Evolutionary conservation across 345 rosid genomes (phyloP), one percentile per base, ranked within the genome.

Genomic region (Arabis alpina): DNA sequence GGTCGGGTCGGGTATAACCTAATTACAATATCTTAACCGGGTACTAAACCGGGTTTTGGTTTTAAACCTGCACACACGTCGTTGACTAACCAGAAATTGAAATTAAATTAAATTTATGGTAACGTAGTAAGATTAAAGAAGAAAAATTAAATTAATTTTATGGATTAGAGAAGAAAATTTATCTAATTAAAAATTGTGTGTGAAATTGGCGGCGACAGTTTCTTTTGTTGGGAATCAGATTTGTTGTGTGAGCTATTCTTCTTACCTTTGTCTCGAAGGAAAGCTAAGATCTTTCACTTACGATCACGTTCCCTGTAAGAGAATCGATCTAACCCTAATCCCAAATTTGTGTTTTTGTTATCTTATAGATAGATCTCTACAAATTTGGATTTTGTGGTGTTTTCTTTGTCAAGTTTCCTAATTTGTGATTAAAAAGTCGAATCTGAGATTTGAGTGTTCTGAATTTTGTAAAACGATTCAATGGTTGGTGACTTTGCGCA

Each of bases 181-280:
- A 19, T 19, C 54, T 61, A 28, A 8, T 2, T 39, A 64, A 49
- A 16, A 30, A 70, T 32, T 39, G 25, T 41, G 25, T 32, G 50
- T 34, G 40, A 36, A 15, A 43, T 76, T 76, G 75, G 75, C 79
- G 61, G 75, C 55, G 79, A 76, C 66, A 70, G 75, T 70, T 76
- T 76, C 66, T 41, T 53, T 52, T 28, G 61, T 52, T 28, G 61
- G 71, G 49, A 30, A n/a, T 51, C 74, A 55, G 71, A 63, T 74
- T 60, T 43, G 12, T 19, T 19, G 23, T 19, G 13, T 70, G 75
- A 70, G 75, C 71, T 70, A 76, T 76, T 70, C 75, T 0, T 70
- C 75, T 0, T 70, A 51, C 36, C 75, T 76, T 76, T 70, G 71
- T 64, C 75, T 23, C 66, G 67, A 64, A 70, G 79, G 75, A 70